Evolutionary conservation across 176 grass and related monocot species (phyloP).

Genomic region (Otatea glauca): DNA sequence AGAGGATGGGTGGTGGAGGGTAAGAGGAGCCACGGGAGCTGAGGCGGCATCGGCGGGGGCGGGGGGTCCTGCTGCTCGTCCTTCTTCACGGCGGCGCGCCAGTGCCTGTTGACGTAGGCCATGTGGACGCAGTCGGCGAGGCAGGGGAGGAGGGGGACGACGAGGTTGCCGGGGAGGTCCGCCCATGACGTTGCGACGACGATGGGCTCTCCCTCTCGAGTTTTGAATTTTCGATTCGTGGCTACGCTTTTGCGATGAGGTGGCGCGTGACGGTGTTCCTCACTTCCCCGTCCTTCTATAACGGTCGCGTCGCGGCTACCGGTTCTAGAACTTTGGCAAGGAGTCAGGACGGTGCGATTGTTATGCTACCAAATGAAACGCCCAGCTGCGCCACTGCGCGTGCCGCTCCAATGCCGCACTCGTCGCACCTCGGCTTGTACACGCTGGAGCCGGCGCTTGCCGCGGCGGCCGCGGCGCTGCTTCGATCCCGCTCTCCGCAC

Average conservation of each 20-base stretch:
- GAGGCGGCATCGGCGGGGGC: no score
- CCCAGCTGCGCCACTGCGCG: background rate
- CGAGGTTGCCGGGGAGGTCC: background rate
- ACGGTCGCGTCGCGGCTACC: no score
- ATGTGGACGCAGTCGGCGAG: no score
- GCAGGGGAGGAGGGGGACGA: no score
- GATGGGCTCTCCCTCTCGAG: background rate
- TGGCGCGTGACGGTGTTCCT: background rate
- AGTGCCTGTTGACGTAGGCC: no score
- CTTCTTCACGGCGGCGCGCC: no score
- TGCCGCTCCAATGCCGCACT: conserved; percentile 37
- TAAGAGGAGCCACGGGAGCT: no score
- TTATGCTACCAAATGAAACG: conserved; percentile 19
- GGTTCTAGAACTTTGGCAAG: no score
- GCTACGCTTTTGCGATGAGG: background rate
- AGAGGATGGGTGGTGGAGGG: background rate
- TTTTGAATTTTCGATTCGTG: conserved; percentile 8
- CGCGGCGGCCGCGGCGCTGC: conserved; percentile 56
- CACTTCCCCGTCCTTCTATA: background rate
- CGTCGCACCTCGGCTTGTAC: conserved; percentile 37
- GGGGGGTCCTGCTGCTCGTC: no score
- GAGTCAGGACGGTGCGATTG: background rate
- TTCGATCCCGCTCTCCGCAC: conserved; percentile 40
- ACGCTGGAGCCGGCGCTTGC: conserved; percentile 58
- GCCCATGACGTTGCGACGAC: background rate